A percentile compares a stretch with the other conserved stretches of the same genome.
These are phyloP conservation scores for Cercophora newfieldiana DNA, from an alignment of 495 filamentous ascomycete species.

Conservation along the genomic window DNA sequence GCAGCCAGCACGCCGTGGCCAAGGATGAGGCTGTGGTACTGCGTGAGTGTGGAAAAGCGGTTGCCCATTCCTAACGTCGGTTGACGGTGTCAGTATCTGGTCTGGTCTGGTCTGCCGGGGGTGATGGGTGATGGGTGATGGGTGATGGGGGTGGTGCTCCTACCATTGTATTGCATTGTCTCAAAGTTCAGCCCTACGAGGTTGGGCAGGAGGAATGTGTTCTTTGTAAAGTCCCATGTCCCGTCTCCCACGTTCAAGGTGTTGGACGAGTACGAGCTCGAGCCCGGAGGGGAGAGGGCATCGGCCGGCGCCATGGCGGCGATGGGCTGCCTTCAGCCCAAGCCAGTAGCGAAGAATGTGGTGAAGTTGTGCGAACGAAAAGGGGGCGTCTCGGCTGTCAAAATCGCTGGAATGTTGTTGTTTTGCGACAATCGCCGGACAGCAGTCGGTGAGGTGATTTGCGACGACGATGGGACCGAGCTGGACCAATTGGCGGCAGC, in stretches of 20 bases:
- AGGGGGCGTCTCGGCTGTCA: not conserved
- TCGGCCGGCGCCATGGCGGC: conserved; percentile 54
- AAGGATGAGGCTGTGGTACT: conserved; percentile 77
- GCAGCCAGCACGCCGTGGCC: conserved; percentile 84
- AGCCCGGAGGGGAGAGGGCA: conserved; percentile 71
- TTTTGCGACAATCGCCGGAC: not conserved
- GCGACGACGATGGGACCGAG: not conserved
- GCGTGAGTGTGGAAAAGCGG: conserved; percentile 70
- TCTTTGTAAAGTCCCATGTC: conserved; percentile 81
- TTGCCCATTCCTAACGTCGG: conserved; percentile 77
- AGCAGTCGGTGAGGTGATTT: not conserved
- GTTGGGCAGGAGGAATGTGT: conserved; percentile 87
- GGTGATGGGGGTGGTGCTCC: not conserved
- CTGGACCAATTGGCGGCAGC: not conserved
- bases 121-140: too few relatives aligned
- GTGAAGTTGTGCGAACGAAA: not conserved
- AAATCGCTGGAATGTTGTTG: conserved; percentile 10
- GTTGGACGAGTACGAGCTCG: conserved; percentile 78
- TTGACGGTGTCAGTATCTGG: conserved; percentile 8
- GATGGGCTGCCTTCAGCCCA: conserved; percentile 20
- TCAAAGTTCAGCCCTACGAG: conserved; percentile 84
- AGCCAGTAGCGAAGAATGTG: not conserved
- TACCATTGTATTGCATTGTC: conserved; percentile 96
- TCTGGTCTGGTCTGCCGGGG: not conserved
- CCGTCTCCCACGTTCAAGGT: conserved; percentile 87